phyloP scores from a whole-genome alignment of 2,329 filamentous ascomycete species.

The Aspergillus bombycis region DNA sequence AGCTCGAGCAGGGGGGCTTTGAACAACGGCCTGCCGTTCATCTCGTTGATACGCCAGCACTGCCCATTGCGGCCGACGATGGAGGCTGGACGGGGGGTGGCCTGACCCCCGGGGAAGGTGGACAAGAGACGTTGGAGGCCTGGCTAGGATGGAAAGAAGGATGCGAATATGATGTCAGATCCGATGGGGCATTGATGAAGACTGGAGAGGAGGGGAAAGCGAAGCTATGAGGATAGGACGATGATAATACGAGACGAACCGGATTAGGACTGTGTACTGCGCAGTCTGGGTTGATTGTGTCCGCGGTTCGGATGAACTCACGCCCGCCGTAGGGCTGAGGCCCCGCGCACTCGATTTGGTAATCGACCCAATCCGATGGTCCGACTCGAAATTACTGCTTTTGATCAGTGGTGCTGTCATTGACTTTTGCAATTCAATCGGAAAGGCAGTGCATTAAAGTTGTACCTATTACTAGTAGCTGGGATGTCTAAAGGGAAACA shows the following conservation, averaged over 20 bases:
- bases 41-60: conserved; percentile 69
- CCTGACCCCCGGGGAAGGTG: conserved; percentile 70
- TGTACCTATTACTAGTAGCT: neutral
- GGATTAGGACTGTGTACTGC: too few species aligned
- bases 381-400: neutral
- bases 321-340: neutral
- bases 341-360: neutral
- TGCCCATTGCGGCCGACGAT: conserved; percentile 59
- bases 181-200: conserved; percentile 63
- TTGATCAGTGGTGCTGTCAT: neutral
- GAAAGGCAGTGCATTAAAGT: neutral
- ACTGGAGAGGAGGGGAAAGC: conserved; percentile 41
- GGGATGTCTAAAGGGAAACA: neutral
- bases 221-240: conserved; percentile 26
- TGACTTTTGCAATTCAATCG: neutral
- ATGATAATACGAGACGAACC: neutral
- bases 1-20: conserved; percentile 65
- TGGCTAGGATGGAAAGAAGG: conserved; percentile 82
- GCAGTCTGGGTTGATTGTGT: neutral
- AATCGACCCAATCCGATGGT: neutral
- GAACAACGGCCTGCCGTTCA: conserved; percentile 50
- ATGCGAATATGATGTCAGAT: conserved; percentile 66
- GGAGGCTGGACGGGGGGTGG: conserved; percentile 69
- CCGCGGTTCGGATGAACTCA: neutral
- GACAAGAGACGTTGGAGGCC: conserved; percentile 66